These are phyloP conservation scores for Heteromeles arbutifolia DNA, from an alignment of 306 rosid species.

Conservation along the genomic window DNA sequence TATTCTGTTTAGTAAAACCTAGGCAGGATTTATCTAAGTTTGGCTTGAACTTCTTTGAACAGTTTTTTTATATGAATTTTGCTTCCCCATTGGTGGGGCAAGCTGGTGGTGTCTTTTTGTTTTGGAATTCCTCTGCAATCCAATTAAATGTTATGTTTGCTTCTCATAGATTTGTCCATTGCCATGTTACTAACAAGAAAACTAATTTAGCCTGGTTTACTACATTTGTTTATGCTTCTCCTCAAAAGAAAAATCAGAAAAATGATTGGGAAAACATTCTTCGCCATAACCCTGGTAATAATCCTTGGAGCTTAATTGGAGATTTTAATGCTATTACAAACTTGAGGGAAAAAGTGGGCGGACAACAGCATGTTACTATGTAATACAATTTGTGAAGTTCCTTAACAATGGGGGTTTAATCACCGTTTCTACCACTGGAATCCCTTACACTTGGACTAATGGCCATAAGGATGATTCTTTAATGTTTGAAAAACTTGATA, in stretches of 20 bases:
- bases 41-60: too few relatives aligned
- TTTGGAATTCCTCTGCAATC: too few relatives aligned
- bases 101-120: too few relatives aligned
- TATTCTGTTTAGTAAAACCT: too few relatives aligned
- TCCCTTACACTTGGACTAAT: background rate
- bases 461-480: background rate
- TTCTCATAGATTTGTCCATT: too few relatives aligned
- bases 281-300: fast-evolving
- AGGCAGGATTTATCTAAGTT: too few relatives aligned
- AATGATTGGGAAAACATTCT: background rate
- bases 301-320: too few relatives aligned
- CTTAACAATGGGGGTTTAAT: background rate
- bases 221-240: background rate
- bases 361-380: background rate
- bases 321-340: too few relatives aligned
- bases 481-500: background rate
- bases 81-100: too few relatives aligned
- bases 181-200: too few relatives aligned
- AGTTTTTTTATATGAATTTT: too few relatives aligned
- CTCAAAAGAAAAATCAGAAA: background rate
- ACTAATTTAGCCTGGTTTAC: background rate
- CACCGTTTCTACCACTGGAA: background rate
- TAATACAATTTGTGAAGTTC: background rate
- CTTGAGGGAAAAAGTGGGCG: background rate
- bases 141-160: too few relatives aligned